A percentile compares a stretch with the other conserved stretches of the same genome.
Evolutionary conservation across 768 basidiomycete species (phyloP).

Genomic region (Leccinellum albellum): DNA sequence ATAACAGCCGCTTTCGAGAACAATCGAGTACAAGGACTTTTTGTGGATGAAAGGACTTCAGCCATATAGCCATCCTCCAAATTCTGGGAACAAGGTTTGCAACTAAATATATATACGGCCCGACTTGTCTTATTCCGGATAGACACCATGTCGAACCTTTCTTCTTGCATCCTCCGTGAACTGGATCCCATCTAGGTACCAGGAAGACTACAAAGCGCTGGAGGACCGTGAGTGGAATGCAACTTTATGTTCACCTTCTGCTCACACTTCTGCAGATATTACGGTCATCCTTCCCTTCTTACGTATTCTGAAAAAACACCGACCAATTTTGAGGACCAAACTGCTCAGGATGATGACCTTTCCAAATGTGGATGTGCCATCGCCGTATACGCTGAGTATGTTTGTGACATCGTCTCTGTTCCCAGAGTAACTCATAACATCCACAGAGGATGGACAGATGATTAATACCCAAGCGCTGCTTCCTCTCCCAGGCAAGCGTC

Average conservation of each 20-base stretch:
- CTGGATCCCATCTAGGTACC: slow-evolving; percentile 41
- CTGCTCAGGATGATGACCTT: slow-evolving; percentile 17
- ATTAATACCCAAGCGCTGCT: slow-evolving; percentile 33
- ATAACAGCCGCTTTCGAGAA: slow-evolving; percentile 23
- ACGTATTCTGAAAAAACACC: slow-evolving; percentile 34
- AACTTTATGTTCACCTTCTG: background rate
- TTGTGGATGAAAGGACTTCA: slow-evolving; percentile 35
- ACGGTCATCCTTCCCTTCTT: slow-evolving; percentile 41
- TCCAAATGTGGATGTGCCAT: background rate
- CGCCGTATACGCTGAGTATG: slow-evolving; percentile 13
- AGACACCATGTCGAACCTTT: slow-evolving; percentile 44
- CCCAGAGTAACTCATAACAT: background rate
- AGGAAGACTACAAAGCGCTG: slow-evolving; percentile 31
- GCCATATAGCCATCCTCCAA: slow-evolving; percentile 35
- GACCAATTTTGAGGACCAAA: slow-evolving; percentile 17
- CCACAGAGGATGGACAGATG: slow-evolving; percentile 13
- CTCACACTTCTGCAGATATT: slow-evolving; percentile 33
- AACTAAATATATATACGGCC: background rate
- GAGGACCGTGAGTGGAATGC: slow-evolving; percentile 36
- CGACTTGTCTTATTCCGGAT: background rate
- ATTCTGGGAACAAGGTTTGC: slow-evolving; percentile 40
- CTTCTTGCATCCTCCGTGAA: slow-evolving; percentile 41
- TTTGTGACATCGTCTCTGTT: background rate
- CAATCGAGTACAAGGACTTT: slow-evolving; percentile 34
- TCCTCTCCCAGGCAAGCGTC: slow-evolving; percentile 15